A percentile compares a stretch with the other conserved stretches of the same genome.
Evolutionary conservation across 306 rosid species (phyloP).

Genomic region (Carpinus viminea): DNA sequence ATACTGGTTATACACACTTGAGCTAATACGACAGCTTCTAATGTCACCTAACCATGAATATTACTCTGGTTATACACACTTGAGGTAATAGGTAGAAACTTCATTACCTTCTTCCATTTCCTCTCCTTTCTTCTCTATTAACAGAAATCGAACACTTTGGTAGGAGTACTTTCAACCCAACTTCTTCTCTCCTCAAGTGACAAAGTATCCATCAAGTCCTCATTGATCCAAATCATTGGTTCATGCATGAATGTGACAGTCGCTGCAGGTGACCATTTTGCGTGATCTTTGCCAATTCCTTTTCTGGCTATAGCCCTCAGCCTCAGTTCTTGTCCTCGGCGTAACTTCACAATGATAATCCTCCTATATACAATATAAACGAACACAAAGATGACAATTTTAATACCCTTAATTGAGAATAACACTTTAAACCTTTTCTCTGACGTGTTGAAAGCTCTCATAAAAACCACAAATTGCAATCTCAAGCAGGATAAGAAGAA

Average conservation of each 20-base stretch:
- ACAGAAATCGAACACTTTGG: slow-evolving; percentile 63
- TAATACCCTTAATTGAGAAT: not conserved
- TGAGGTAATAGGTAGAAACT: not conserved
- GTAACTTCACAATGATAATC: slow-evolving; percentile 83
- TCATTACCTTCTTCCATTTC: not conserved
- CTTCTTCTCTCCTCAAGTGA: slow-evolving; percentile 70
- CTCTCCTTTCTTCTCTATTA: not conserved
- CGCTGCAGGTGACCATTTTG: slow-evolving; percentile 98
- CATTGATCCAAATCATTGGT: slow-evolving; percentile 81
- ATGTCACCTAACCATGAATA: not conserved
- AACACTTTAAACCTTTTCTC: not conserved
- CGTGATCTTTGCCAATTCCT: slow-evolving; percentile 98
- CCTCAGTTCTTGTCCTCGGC: slow-evolving; percentile 91
- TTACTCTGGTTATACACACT: not conserved
- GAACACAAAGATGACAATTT: not conserved
- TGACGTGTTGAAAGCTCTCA: not conserved
- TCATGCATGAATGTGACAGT: slow-evolving; percentile 96
- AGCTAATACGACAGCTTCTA: not conserved
- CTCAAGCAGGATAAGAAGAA: not conserved
- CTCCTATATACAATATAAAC: slow-evolving; percentile 55
- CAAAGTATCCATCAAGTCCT: slow-evolving; percentile 87
- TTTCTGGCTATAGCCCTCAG: slow-evolving; percentile 94
- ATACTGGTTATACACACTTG: not conserved
- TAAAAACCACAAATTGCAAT: not conserved
- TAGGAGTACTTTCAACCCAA: slow-evolving; percentile 93